phyloP scores from a whole-genome alignment of 2,329 filamentous ascomycete species.

The Purpureocillium lavendulum region DNA sequence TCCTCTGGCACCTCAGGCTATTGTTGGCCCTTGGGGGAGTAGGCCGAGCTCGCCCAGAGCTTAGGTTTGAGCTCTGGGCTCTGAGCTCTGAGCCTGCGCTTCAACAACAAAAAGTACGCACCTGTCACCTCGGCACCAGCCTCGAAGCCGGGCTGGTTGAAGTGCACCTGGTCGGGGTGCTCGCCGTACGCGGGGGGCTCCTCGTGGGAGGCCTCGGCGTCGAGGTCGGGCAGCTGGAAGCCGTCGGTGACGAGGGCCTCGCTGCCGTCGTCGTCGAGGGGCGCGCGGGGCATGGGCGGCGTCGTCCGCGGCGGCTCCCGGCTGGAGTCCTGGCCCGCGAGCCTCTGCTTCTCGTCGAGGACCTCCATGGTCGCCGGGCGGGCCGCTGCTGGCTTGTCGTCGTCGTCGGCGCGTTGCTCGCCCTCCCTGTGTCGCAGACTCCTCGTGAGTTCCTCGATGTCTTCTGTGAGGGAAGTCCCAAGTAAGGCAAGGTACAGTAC shows the following conservation, averaged over 20 bases:
- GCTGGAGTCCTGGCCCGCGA: constrained; percentile 6
- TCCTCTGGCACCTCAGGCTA: too few relatives aligned
- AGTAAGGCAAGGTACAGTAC: too few relatives aligned
- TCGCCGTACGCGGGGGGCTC: constrained; percentile 53
- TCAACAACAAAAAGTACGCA: too few relatives aligned
- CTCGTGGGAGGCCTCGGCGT: constrained; percentile 22
- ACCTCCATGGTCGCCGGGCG: constrained; percentile 13
- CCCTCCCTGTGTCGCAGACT: too few relatives aligned
- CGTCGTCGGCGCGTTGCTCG: too few relatives aligned
- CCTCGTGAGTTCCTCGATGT: too few relatives aligned
- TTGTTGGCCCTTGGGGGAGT: too few relatives aligned
- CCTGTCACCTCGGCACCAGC: constrained; percentile 52
- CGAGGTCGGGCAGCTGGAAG: constrained; percentile 32
- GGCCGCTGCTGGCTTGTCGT: too few relatives aligned
- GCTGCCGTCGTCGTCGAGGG: constrained; percentile 11
- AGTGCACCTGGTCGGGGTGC: constrained; percentile 44
- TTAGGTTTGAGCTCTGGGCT: too few relatives aligned
- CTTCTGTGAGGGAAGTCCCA: too few relatives aligned
- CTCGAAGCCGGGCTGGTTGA: constrained; percentile 54
- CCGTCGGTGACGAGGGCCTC: constrained; percentile 28
- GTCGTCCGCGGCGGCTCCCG: constrained; percentile 1
- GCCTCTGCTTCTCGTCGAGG: constrained; percentile 17
- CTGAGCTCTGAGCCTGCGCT: too few relatives aligned
- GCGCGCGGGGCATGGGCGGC: not conserved
- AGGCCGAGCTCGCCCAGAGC: too few relatives aligned